These are phyloP conservation scores for Fistulifera pelliculosa DNA, from an alignment of 108 stramenopile genomes.

Conservation along the genomic window DNA sequence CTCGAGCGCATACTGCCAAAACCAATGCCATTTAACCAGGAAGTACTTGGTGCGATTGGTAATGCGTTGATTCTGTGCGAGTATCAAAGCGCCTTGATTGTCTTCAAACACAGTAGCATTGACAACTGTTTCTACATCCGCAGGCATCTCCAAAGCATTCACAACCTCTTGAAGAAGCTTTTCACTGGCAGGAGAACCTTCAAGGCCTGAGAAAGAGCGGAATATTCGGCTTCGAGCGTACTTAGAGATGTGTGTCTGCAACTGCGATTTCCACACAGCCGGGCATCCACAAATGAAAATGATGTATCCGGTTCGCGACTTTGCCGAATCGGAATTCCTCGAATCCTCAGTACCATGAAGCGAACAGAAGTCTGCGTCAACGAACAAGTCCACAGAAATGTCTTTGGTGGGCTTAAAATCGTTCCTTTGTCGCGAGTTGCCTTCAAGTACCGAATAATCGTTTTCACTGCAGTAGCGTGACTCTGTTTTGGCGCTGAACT, in stretches of 20 bases:
- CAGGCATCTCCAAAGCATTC: background rate
- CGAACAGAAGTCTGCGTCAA: constrained; percentile 13
- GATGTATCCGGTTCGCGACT: constrained; percentile 25
- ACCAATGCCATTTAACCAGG: constrained; percentile 18
- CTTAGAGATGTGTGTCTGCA: constrained; percentile 17
- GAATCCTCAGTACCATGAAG: constrained; percentile 6
- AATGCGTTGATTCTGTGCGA: constrained; percentile 14
- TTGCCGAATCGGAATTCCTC: constrained; percentile 11
- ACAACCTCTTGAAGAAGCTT: constrained; percentile 5
- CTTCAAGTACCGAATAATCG: constrained; percentile 29
- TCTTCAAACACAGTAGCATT: background rate
- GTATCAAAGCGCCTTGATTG: background rate
- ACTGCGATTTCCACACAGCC: constrained; percentile 24
- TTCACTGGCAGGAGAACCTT: constrained; percentile 20
- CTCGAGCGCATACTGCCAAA: constrained; percentile 7
- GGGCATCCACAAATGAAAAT: constrained; percentile 22
- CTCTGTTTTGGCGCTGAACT: constrained; percentile 14
- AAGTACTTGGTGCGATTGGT: constrained; percentile 17
- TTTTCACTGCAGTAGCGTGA: constrained; percentile 29
- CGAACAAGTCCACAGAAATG: background rate
- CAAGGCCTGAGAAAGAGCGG: constrained; percentile 6
- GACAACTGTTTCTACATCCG: background rate
- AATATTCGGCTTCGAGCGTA: too few relatives aligned
- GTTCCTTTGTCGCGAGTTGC: constrained; percentile 24
- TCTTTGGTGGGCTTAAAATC: background rate